Evolutionary conservation across 2,329 filamentous ascomycete species (phyloP), one percentile per base, ranked within the genome.

Genomic region (Aspergillus calidoustus): DNA sequence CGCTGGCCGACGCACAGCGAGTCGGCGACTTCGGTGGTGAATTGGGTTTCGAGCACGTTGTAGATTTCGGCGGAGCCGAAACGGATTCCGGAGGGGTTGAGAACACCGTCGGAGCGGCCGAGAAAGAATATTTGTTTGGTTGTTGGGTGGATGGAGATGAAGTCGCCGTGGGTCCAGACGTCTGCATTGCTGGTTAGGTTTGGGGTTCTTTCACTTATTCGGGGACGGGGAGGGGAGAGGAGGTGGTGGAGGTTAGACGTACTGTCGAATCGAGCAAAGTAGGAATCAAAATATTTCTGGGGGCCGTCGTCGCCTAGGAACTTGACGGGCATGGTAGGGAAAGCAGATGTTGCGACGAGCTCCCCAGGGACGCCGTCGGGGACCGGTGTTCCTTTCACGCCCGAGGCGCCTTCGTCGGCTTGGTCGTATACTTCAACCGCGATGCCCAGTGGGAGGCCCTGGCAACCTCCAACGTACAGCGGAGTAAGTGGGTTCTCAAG

Each of bases 1-100:
- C 91, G 80, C 77, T 94, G 91, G 0, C 92, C 92, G 0, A 95
- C 91, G 60, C 91, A 94, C 30, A 95, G 82, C n/a, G 87, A 88
- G 71, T 95, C 92, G 4, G 82, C 81, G 3, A 95, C 78, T 54
- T 83, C 79, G 17, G 84, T 81, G 0, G 85, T 79, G 64, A 94
- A 93, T 48, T 84, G 68, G 30, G 70, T 71, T 55, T 77, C 76
- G 3, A 94, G 75, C 1, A 93, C 89, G 9, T 84, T 85, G 75
- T 95, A 96, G 46, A 95, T 90, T 75, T 95, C 92, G 0, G 90
- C 87, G 6, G 87, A 90, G 0, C 92, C 92, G 70, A 95, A 96
- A 0, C 92, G 84, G n/a, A 95, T 87, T 0, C 91, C 91, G 9
- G 85, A 88, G 0, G 91, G 91, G 72, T 95, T 95, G 50, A 95